phyloP scores from a whole-genome alignment of 305 asterid species.

The Solanum hybrid region DNA sequence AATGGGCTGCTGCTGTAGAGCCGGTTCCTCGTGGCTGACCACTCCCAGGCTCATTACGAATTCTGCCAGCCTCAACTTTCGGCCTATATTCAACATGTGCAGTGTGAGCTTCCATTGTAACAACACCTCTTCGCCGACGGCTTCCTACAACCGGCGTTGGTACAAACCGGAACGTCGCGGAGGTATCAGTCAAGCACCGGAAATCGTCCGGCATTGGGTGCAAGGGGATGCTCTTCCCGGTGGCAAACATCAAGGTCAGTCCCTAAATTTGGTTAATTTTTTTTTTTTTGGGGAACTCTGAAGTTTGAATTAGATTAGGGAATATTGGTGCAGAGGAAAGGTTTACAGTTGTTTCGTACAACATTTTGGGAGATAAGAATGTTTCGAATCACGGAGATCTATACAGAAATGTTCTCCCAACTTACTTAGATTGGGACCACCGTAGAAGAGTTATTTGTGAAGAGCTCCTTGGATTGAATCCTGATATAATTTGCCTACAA shows the following conservation, averaged over 20 bases:
- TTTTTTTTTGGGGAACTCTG: background rate
- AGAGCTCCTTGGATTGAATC: constrained; percentile 17
- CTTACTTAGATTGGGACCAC: constrained; percentile 21
- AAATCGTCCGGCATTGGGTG: constrained; percentile 24
- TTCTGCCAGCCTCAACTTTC: background rate
- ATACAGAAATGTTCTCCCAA: constrained; percentile 22
- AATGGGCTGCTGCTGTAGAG: constrained; percentile 8
- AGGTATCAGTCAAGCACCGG: background rate
- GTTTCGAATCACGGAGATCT: constrained; percentile 20
- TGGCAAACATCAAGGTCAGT: constrained; percentile 2
- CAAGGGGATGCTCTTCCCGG: background rate
- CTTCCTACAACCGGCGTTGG: constrained; percentile 15
- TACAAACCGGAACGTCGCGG: background rate
- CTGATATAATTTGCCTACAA: constrained; percentile 30
- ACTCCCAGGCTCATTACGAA: constrained; percentile 2
- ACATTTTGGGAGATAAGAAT: constrained; percentile 29
- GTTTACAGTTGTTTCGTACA: constrained; percentile 21
- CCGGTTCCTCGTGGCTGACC: constrained; percentile 6
- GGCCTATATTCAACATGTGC: background rate
- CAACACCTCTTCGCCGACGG: constrained; percentile 7
- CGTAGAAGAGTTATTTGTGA: constrained; percentile 21
- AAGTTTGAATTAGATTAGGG: background rate
- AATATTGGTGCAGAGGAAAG: constrained; percentile 8
- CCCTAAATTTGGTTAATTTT: background rate
- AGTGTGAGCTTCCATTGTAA: constrained; percentile 5